phyloP scores from a whole-genome alignment of 306 rosid species.

The Citrullus mucosospermus region DNA sequence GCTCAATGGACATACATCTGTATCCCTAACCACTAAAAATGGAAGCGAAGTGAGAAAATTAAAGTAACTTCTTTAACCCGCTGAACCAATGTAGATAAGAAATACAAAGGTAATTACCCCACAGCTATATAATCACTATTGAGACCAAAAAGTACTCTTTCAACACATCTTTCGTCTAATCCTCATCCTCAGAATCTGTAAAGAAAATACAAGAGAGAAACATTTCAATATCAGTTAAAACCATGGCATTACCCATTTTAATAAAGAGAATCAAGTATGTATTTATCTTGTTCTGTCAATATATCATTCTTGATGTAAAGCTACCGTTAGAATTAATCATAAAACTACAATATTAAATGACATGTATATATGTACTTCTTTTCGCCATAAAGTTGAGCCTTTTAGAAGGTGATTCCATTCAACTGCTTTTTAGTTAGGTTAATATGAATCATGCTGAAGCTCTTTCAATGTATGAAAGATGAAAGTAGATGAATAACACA shows the following conservation, averaged over 20 bases:
- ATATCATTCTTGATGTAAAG: background rate
- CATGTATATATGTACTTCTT: background rate
- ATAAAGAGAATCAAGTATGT: background rate
- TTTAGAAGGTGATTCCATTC: background rate
- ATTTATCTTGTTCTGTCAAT: background rate
- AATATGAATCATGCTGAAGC: background rate
- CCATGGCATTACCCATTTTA: background rate
- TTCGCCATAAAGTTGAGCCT: background rate
- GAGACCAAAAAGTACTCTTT: conserved; percentile 10
- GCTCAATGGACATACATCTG: background rate
- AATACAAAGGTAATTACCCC: conserved; percentile 17
- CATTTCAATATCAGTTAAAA: conserved; percentile 7
- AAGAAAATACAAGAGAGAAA: background rate
- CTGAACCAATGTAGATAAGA: background rate
- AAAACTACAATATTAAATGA: background rate
- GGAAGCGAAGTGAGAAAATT: background rate
- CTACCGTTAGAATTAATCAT: background rate
- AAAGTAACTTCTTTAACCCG: conserved; percentile 2
- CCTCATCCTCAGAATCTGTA: conserved; percentile 94
- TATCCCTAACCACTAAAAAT: conserved; percentile 1
- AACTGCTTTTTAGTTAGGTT: background rate
- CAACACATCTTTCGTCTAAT: conserved; percentile 31
- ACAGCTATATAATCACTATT: conserved; percentile 25
- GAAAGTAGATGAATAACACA: background rate
- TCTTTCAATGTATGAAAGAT: background rate